These are phyloP conservation scores for Laguncularia racemosa DNA, from an alignment of 345 rosid species.

Conservation along the genomic window DNA sequence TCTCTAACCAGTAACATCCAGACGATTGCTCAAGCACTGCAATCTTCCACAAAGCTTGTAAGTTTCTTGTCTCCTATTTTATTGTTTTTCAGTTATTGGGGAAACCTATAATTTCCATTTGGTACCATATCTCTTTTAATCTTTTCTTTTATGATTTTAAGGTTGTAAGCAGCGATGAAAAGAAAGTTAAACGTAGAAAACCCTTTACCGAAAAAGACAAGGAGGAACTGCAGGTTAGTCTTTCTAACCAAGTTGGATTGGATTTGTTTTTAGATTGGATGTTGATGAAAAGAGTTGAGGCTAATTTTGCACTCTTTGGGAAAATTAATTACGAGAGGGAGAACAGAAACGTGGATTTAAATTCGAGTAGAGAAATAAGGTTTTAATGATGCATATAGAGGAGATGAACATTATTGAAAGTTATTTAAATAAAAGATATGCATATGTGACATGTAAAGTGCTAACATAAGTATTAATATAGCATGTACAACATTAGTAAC, in stretches of 20 bases:
- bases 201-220: slow-evolving; percentile 77
- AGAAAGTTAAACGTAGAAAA: slow-evolving; percentile 63
- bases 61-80: slow-evolving; percentile 11
- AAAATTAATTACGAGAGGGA: too few species aligned
- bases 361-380: too few species aligned
- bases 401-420: too few species aligned
- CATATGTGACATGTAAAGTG: too few species aligned
- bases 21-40: slow-evolving; percentile 61
- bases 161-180: slow-evolving; percentile 71
- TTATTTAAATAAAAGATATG: too few species aligned
- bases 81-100: background rate
- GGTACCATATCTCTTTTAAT: background rate
- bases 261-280: background rate
- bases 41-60: slow-evolving; percentile 82
- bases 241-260: background rate
- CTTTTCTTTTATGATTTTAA: slow-evolving; percentile 11
- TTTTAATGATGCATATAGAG: too few species aligned
- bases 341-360: too few species aligned
- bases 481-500: too few species aligned
- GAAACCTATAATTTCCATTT: background rate
- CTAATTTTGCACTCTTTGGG: too few species aligned
- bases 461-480: too few species aligned
- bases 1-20: slow-evolving; percentile 53
- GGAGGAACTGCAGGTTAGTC: slow-evolving; percentile 67
- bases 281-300: background rate